Evolutionary conservation across 345 rosid species (phyloP).

Genomic region (Salix exigua): DNA sequence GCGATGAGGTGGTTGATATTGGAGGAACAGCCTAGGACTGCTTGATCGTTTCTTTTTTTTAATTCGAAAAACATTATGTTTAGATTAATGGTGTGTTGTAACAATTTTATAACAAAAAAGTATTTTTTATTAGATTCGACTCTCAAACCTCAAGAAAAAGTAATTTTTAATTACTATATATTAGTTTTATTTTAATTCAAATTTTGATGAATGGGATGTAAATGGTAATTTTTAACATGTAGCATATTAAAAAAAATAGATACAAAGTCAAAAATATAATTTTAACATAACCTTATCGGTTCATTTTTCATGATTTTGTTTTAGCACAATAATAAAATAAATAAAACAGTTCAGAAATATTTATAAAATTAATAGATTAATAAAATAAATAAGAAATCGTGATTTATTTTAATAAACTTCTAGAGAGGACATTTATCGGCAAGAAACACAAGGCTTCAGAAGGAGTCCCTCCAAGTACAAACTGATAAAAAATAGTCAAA

Average conservation of each 20-base stretch:
- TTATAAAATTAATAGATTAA: too few species aligned
- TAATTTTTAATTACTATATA: not conserved
- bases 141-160: not conserved
- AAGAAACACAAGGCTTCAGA: not conserved
- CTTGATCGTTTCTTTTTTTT: not conserved
- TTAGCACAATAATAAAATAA: too few species aligned
- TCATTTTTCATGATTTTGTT: too few species aligned
- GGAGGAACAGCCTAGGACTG: constrained; percentile 1
- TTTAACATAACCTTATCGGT: too few species aligned
- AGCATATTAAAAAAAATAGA: too few species aligned
- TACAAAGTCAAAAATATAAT: too few species aligned
- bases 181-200: not conserved
- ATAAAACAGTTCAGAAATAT: too few species aligned
- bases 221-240: not conserved
- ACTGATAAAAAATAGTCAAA: not conserved
- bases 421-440: too few species aligned
- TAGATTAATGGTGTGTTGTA: not conserved
- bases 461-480: not conserved
- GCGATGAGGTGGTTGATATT: not conserved
- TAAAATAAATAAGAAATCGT: too few species aligned
- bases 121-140: not conserved
- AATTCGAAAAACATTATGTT: not conserved
- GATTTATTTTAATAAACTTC: too few species aligned
- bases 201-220: not conserved
- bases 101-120: not conserved